Percentiles rank a stretch among this genome's conserved stretches.
Conservation (phyloP, 257 asterid genomes). For the Solanum corneliomulleri region DNA sequence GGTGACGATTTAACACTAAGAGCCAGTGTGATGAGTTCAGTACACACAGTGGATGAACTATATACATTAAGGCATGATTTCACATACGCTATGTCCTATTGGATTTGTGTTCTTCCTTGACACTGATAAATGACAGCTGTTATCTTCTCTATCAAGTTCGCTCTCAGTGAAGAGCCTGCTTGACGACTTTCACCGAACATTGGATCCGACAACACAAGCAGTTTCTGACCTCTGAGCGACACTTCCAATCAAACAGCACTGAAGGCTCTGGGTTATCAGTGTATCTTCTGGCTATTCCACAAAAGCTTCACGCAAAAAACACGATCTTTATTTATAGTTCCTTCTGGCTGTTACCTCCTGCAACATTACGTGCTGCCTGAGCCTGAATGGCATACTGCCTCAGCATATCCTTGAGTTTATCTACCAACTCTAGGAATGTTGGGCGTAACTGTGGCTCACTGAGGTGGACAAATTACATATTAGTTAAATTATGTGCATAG, state of each 20-base stretch:
- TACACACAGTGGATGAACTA: neutral
- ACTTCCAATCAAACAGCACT: neutral
- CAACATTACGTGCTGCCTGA: conserved; percentile 45
- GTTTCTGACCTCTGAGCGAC: neutral
- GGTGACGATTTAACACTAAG: neutral
- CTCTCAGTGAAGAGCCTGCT: neutral
- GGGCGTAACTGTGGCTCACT: conserved; percentile 78
- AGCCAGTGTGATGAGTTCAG: neutral
- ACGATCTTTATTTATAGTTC: conserved; percentile 16
- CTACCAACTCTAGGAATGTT: conserved; percentile 66
- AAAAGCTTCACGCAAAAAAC: neutral
- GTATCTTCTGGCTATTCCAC: neutral
- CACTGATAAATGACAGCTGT: neutral
- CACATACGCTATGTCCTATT: neutral
- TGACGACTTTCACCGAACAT: neutral
- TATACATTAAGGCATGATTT: neutral
- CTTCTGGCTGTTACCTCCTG: conserved; percentile 34
- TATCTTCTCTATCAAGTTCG: neutral
- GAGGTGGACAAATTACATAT: conserved; percentile 8
- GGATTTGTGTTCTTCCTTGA: neutral
- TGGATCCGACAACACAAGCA: conserved; percentile 9
- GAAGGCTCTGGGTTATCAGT: neutral
- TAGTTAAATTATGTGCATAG: neutral
- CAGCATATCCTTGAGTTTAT: conserved; percentile 60
- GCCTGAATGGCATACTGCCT: conserved; percentile 33